phyloP scores from a whole-genome alignment of 140 eudicot species.

The Oenanthe javanica region DNA sequence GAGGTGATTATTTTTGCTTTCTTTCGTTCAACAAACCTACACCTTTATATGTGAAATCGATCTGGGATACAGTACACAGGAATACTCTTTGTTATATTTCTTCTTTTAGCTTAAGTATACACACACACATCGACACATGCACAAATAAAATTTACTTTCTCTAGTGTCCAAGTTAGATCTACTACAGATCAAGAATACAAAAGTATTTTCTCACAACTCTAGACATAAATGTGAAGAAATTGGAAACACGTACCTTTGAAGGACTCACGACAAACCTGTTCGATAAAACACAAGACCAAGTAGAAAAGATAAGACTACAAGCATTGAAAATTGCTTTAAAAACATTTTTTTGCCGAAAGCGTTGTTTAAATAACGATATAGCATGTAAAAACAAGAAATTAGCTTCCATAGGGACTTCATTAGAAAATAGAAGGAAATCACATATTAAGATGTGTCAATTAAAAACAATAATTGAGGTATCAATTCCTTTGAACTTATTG shows the following conservation, averaged over 20 bases:
- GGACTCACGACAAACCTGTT: constrained; percentile 78
- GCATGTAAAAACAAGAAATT: background rate
- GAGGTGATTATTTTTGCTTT: background rate
- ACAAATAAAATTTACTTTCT: background rate
- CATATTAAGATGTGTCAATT: too few relatives aligned
- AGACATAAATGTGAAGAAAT: constrained; percentile 5
- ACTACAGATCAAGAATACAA: background rate
- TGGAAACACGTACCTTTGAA: constrained; percentile 44
- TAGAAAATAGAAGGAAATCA: background rate
- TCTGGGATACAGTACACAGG: background rate
- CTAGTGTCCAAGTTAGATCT: background rate
- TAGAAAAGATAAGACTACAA: background rate
- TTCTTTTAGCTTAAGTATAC: background rate
- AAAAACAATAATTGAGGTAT: background rate
- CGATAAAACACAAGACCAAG: constrained; percentile 12
- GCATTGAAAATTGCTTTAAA: background rate
- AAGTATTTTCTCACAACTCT: background rate
- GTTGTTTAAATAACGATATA: background rate
- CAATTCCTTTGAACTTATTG: background rate
- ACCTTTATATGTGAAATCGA: background rate
- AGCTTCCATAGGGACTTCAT: background rate
- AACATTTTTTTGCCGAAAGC: background rate
- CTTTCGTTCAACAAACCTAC: background rate
- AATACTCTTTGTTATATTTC: background rate
- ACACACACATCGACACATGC: background rate